Base-by-base conservation (phyloP, 1,139 yeast genomes). In the Saccharomyces hybrid region DNA sequence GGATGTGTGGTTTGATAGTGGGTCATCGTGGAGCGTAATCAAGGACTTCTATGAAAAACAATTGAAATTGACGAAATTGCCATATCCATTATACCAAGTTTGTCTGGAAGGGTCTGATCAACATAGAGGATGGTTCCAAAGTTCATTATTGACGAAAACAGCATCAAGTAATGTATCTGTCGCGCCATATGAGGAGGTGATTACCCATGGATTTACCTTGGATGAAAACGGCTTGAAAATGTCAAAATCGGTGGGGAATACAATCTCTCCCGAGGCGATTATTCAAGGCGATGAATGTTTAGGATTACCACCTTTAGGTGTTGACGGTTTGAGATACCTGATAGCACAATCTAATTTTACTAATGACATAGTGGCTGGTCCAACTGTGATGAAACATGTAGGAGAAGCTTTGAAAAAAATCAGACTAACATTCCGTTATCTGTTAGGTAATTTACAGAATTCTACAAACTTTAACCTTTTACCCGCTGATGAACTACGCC, bases 1-100 rank as follows among this genome's bases (percentile, higher is more conserved):
- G 91, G 99, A 93, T 71, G 99, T 93, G 8, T 93, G 99, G 99
- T 91, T 93, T 73, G 99, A 93, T 69, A 88, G 96, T 46, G 99
- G 99, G 0, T 83, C 96, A 1, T 85, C 95, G 38, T 93, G 99
- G 99, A 80, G 84, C 5, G 80, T 82, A 47, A 74, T 89, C 32
- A 75, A 72, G 34, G 68, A 75, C 26, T 75, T 76, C 58, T 64
- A 78, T 52, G 50, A 57, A 14, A 66, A 73, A 42, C 56, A 66
- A 11, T 53, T 70, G 32, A 63, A 67, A 27, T 48, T 67, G 25
- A 48, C 56, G 9, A 49, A 56, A n/a, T 11, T 56, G 57, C 75
- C 62, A 58, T 73, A 55, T 56, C 73, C 53, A 7, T 69, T 85
- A 6, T 88, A 96, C 0, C 95, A 91, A 67, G 78, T 88, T 14